Conservation (phyloP, 768 basidiomycete species). For the Phlebiopsis flavidoalba region DNA sequence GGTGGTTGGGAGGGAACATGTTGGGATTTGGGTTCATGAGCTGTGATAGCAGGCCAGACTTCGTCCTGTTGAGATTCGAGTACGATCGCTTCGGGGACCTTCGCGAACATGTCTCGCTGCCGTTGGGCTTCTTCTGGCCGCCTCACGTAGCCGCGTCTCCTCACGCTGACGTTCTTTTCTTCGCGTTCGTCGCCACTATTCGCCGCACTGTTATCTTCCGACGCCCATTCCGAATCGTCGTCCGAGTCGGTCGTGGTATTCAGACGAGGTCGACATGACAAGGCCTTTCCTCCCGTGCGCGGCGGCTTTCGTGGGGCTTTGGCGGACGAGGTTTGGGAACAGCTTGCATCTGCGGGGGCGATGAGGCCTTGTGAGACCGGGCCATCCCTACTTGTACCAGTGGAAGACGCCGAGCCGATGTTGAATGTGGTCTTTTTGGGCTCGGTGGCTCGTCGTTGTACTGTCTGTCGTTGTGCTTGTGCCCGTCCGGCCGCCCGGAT, state of each 20-base stretch:
- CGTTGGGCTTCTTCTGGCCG: conserved; percentile 59
- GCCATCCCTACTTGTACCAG: conserved; percentile 26
- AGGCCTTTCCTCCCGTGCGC: conserved; percentile 27
- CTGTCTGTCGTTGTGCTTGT: conserved; percentile 24
- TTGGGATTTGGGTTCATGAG: conserved; percentile 69
- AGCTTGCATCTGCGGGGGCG: conserved; percentile 11
- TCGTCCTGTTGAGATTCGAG: conserved; percentile 47
- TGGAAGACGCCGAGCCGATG: conserved; percentile 57
- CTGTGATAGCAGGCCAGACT: conserved; percentile 58
- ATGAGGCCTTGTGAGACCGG: background rate
- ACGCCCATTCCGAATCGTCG: conserved; percentile 52
- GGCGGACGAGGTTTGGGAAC: conserved; percentile 11
- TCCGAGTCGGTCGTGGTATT: conserved; percentile 53
- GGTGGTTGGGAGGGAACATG: conserved; percentile 53
- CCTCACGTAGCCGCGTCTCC: conserved; percentile 38
- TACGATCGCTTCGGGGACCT: conserved; percentile 65
- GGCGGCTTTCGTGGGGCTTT: conserved; percentile 8
- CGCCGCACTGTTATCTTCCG: conserved; percentile 41
- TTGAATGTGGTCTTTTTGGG: conserved; percentile 38
- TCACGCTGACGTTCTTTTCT: conserved; percentile 19
- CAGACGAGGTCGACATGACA: conserved; percentile 44
- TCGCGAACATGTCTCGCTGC: conserved; percentile 67
- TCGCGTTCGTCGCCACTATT: conserved; percentile 18
- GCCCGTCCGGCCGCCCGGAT: conserved; percentile 7
- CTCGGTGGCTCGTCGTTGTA: conserved; percentile 17